Base-by-base conservation (phyloP, 78 protist genomes). In the Tieghemostelium lacteum region DNA sequence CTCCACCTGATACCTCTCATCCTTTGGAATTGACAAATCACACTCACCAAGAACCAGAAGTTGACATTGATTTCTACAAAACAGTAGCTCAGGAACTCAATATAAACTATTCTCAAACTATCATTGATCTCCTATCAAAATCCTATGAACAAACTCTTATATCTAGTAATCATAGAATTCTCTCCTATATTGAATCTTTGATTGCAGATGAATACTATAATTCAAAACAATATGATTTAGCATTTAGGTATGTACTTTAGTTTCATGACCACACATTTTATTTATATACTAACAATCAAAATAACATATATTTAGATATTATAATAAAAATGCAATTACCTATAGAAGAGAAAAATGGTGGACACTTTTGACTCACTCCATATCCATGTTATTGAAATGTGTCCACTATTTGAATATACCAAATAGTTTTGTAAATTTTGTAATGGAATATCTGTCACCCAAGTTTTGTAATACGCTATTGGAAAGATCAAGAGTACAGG, bases 341-440 rank as follows among this genome's bases (percentile, higher is more conserved):
- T 88, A 88, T 50, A 70, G 93, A 22, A 66, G 72, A 24, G 93
- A 88, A 22, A 88, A 73, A 52, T 88, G 93, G 93, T 74, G 87
- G 75, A 66, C 60, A 16, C 42, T 88, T 3, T n/a, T 88, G 7
- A 67, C 86, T 16, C 69, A 88, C 50, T 61, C 87, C 29, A 39
- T 88, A 14, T 55, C 63, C 8, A 77, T 77, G 80, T 60, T 70
- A 17, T 73, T 88, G 1, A 70, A 73, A 37, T 88, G 77, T 36
- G 78, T 77, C 7, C 85, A 69, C 37, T 42, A 16, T 12, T 26
- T 88, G 58, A 75, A 75, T 28, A 24, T 75, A 45, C 87, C 86
- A 4, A 77, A 75, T 20, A 77, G 66, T 39, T 88, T 60, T 61
- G 60, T 88, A 19, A 78, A 73, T 3, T 88, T 75, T 42, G 76